Evolutionary conservation across 2,329 filamentous ascomycete species (phyloP), one percentile per base, ranked within the genome.

Genomic region (Aureobasidium sp.): DNA sequence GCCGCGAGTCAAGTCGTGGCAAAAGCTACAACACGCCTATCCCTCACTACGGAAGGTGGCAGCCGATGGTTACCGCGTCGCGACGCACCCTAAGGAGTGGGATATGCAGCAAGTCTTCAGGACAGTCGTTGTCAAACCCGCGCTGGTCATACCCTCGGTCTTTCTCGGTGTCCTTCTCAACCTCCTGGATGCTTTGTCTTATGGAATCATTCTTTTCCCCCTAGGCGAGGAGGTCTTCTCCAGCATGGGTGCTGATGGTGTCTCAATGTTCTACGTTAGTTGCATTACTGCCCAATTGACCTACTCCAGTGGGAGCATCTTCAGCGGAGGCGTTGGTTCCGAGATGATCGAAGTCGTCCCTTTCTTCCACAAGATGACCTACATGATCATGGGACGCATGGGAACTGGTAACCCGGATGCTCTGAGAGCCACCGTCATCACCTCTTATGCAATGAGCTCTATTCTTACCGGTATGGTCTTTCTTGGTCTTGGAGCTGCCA

Each of bases 271-370:
- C 77, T 99, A 97, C 73, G 90, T 99, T 67, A 97, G 92, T 80
- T 97, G 92, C 62, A 96, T 99, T 65, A 83, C 97, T 44, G 89
- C 94, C 0, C 94, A 99, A 72, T 75, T 99, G 57, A 89, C 91
- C 17, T 97, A 93, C 72, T 97, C 93, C 0, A 86, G 86, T 3
- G 89, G 91, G 0, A 97, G 92, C 69, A 86, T 90, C 37, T 99
- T 99, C 77, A 88, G 84, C 67, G 93, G 94, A 17, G 91, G 90
- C 3, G 86, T 99, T 63, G 94, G 94, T 5, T 97, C 94, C 2
- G 94, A 99, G 74, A 87, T 99, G 86, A 99, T 97, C 67, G 94
- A 99, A 76, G 93, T 97, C 1, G 93, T 99, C 0, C 94, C 93
- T 0, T 99, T 99, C 77, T 97, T 99, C 73, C 94, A 99, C 76